A percentile compares a stretch with the other conserved stretches of the same genome.
phyloP scores from a whole-genome alignment of 306 rosid genomes.

The Hylodesmum podocarpum region DNA sequence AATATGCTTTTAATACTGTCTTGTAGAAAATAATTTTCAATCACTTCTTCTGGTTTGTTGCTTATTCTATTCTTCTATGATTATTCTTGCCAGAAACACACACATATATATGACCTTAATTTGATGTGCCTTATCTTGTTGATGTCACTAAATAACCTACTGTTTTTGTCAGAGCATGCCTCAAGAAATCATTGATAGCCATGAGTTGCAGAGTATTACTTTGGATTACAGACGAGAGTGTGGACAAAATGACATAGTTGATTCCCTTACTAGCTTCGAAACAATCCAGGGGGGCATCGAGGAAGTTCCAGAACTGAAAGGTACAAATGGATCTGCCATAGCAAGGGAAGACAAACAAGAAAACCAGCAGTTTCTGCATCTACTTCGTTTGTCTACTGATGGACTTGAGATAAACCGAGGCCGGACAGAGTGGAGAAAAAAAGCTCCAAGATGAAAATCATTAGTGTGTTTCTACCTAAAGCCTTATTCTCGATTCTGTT shows the following conservation, averaged over 20 bases:
- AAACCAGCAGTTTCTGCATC: constrained; percentile 68
- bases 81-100: background rate
- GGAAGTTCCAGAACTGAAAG: constrained; percentile 40
- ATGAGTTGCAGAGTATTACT: constrained; percentile 83
- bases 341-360: constrained; percentile 38
- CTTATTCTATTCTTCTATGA: background rate
- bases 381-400: constrained; percentile 66
- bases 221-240: constrained; percentile 96
- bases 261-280: constrained; percentile 78
- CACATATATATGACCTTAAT: background rate
- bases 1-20: background rate
- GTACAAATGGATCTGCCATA: constrained; percentile 58
- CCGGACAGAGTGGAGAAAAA: constrained; percentile 89
- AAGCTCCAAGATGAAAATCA: constrained; percentile 59
- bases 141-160: constrained; percentile 22
- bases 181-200: constrained; percentile 81
- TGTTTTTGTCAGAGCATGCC: constrained; percentile 73
- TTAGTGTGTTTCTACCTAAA: background rate
- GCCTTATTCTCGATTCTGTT: constrained; percentile 1
- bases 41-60: background rate
- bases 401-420: constrained; percentile 90
- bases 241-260: constrained; percentile 74
- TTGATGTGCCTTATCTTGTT: background rate
- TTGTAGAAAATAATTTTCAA: background rate
- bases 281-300: constrained; percentile 37